phyloP scores from a whole-genome alignment of 345 rosid species.

The Rubroshorea leprosula region DNA sequence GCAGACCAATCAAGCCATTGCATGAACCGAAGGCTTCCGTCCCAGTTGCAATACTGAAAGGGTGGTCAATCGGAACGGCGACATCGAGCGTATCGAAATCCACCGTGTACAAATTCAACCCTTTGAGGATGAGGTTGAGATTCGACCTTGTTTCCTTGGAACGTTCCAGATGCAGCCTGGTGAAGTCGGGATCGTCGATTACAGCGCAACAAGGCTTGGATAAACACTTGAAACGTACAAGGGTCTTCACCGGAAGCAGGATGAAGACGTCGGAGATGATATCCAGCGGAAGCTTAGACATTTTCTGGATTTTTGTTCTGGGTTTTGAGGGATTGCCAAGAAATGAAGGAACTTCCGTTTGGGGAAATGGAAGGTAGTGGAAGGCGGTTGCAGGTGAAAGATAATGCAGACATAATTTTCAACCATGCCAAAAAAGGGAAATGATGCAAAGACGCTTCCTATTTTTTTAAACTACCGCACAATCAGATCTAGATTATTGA shows the following conservation, averaged over 20 bases:
- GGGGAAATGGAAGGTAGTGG: neutral
- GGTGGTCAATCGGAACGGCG: slow-evolving; percentile 7
- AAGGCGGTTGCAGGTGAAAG: no score
- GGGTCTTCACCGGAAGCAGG: slow-evolving; percentile 7
- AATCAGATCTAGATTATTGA: no score
- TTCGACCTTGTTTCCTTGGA: slow-evolving; percentile 6
- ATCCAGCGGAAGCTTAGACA: slow-evolving; percentile 30
- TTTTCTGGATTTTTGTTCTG: neutral
- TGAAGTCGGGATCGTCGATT: slow-evolving; percentile 12
- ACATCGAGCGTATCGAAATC: slow-evolving; percentile 3
- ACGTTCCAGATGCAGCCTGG: neutral
- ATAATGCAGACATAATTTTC: no score
- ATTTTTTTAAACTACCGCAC: no score
- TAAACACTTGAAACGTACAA: slow-evolving; percentile 10
- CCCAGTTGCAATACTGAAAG: neutral
- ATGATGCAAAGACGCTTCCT: no score
- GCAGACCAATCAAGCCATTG: slow-evolving; percentile 16
- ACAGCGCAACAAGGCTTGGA: slow-evolving; percentile 6
- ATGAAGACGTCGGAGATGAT: slow-evolving; percentile 6
- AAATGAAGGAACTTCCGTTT: neutral
- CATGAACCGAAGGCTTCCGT: slow-evolving; percentile 16
- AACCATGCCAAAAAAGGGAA: no score
- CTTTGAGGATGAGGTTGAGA: slow-evolving; percentile 17
- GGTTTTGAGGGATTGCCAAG: neutral
- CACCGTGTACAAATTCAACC: slow-evolving; percentile 13